Evolutionary conservation across 2,329 filamentous ascomycete genomes (phyloP), one percentile per base, ranked within the genome.

Genomic region (Trichoderma citrinoviride): DNA sequence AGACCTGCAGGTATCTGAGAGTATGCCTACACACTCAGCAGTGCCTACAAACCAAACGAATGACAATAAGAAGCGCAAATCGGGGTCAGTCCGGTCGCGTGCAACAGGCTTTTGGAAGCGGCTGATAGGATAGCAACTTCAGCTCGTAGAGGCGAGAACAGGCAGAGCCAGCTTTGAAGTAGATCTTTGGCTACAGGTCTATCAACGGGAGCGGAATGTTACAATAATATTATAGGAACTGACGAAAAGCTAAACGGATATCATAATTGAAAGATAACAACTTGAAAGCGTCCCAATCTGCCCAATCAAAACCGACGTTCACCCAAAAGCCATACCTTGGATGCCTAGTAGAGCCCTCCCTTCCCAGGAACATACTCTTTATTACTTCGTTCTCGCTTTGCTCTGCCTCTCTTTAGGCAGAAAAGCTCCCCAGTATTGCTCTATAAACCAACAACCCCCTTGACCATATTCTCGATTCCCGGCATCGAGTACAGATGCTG

Each of bases 61-160:
- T 17, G 41, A 33, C 25, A 57, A 46, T 21, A 57, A 52, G 25
- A 52, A 57, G 25, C 54, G 54, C 3, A 57, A 57, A 23, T 57
- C n/a, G 41, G 43, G 41, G n/a, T 33, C 54, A 33, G 25, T 57
- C 7, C 17, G 54, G 41, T 57, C 54, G 14, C 54, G 54, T 25
- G 54, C 54, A 23, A 49, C 55, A n/a, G 27, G 55, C 43, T 23
- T 58, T 23, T 58, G 43, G 55, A 58, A 17, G 40, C 55, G 55
- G 8, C 43, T 58, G 12, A 17, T 58, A 58, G 29, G 55, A 49
- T 58, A 58, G 27, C 3, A 57, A 23, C 17, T 47, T 33, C 41
- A 47, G n/a, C n/a, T 37, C 43, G 33, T 8, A 7, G 15, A 58
- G 25, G 19, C 7, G 12, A 2, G n/a, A 47, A 10, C 10, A 33